These are phyloP conservation scores for Arabidopsis hybrid DNA, from an alignment of 441 rosid species.

Conservation along the genomic window DNA sequence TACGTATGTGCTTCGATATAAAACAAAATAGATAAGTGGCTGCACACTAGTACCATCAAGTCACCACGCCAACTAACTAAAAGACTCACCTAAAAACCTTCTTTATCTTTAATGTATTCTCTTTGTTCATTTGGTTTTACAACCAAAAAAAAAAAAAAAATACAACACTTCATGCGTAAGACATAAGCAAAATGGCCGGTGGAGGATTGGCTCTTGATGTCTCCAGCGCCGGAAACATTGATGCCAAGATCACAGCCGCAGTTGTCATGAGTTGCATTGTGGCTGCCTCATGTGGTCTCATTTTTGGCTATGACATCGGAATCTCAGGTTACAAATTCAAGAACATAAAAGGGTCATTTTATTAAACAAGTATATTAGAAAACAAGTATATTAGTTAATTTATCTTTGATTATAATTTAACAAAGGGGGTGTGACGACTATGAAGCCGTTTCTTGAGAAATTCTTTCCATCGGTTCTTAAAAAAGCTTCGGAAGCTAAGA, in stretches of 20 bases:
- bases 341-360: neutral
- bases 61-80: conserved; percentile 37
- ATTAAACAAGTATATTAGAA: neutral
- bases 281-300: conserved; percentile 81
- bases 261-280: conserved; percentile 76
- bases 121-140: neutral
- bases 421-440: conserved; percentile 86
- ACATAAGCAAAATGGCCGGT: conserved; percentile 50
- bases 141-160: neutral
- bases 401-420: neutral
- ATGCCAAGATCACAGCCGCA: conserved; percentile 58
- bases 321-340: conserved; percentile 62
- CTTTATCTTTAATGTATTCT: conserved; percentile 16
- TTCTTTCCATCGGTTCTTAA: conserved; percentile 70
- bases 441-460: conserved; percentile 77
- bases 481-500: conserved; percentile 57
- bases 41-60: conserved; percentile 34
- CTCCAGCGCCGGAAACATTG: conserved; percentile 32
- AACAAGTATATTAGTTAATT: neutral
- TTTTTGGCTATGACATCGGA: conserved; percentile 85
- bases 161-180: neutral
- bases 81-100: conserved; percentile 6
- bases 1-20: neutral
- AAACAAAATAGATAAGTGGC: neutral
- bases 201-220: conserved; percentile 58